phyloP scores from a whole-genome alignment of 495 filamentous ascomycete genomes.

The Achaetomiella virescens region DNA sequence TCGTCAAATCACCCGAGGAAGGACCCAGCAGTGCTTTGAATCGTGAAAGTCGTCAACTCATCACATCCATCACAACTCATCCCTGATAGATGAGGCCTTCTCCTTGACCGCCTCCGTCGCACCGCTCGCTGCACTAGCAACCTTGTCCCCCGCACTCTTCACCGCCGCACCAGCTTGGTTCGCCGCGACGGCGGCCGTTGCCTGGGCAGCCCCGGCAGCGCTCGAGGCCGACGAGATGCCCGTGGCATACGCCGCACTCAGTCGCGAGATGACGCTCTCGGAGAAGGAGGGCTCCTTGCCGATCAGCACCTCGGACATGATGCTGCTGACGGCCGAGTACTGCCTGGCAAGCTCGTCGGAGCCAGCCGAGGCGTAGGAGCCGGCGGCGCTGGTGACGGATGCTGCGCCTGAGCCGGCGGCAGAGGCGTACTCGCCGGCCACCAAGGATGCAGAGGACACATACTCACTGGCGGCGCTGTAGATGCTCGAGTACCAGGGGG shows the following conservation, averaged over 20 bases:
- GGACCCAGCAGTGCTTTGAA: not conserved
- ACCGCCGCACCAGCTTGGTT: constrained; percentile 22
- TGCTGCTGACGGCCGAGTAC: constrained; percentile 61
- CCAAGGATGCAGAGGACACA: constrained; percentile 42
- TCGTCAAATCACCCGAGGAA: not conserved
- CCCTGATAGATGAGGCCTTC: constrained; percentile 33
- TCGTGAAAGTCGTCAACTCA: constrained; percentile 13
- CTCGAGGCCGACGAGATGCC: constrained; percentile 30
- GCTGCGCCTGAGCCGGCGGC: constrained; percentile 26
- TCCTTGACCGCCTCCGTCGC: constrained; percentile 46
- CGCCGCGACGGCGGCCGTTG: constrained; percentile 19
- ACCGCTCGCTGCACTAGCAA: constrained; percentile 31
- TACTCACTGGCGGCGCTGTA: constrained; percentile 43
- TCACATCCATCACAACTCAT: constrained; percentile 48
- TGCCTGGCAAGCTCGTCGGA: constrained; percentile 49
- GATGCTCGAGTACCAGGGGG: constrained; percentile 46
- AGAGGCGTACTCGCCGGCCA: constrained; percentile 10
- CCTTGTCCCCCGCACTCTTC: constrained; percentile 28
- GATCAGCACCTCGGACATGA: constrained; percentile 69
- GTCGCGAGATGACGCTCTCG: constrained; percentile 67
- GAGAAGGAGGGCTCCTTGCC: constrained; percentile 79
- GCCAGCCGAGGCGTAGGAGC: constrained; percentile 50
- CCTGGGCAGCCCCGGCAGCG: constrained; percentile 32
- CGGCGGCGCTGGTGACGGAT: constrained; percentile 47
- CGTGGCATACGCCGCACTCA: constrained; percentile 54